Conservation (phyloP, 306 rosid species). For the Canavalia ensiformis region DNA sequence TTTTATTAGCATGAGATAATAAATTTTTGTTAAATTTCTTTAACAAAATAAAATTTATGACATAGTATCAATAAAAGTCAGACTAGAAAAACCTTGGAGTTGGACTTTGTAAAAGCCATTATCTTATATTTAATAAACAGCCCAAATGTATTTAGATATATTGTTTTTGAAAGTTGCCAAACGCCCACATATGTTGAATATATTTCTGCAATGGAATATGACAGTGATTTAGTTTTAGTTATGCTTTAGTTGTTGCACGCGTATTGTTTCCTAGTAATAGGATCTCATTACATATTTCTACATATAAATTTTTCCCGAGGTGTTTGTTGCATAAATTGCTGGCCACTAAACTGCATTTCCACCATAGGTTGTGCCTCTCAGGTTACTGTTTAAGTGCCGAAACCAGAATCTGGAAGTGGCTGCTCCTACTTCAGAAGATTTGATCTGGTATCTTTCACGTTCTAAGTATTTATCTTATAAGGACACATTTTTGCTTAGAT, state of each 20-base stretch:
- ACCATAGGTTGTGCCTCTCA: constrained; percentile 74
- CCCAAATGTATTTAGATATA: neutral
- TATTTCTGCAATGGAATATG: constrained; percentile 5
- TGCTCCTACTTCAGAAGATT: constrained; percentile 68
- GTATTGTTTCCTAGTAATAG: constrained; percentile 36
- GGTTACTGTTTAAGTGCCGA: constrained; percentile 67
- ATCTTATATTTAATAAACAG: neutral
- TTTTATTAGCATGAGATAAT: constrained; percentile 21
- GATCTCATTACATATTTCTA: constrained; percentile 11
- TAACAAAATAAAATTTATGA: neutral
- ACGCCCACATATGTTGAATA: neutral
- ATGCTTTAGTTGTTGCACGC: neutral
- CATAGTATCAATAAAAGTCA: neutral
- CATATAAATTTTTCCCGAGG: neutral
- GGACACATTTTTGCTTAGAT: constrained; percentile 9
- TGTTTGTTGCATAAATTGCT: neutral
- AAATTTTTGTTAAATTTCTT: neutral
- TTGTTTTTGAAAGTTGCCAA: constrained; percentile 13
- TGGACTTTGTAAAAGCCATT: neutral
- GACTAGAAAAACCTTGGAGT: neutral
- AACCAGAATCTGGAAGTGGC: constrained; percentile 54
- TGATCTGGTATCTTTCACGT: constrained; percentile 69
- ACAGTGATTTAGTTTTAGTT: constrained; percentile 13
- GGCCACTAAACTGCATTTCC: constrained; percentile 33
- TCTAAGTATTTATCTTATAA: constrained; percentile 33